Base-by-base conservation (phyloP, 371 early-diverging fungal species). In the Rhizopus arrhizus region DNA sequence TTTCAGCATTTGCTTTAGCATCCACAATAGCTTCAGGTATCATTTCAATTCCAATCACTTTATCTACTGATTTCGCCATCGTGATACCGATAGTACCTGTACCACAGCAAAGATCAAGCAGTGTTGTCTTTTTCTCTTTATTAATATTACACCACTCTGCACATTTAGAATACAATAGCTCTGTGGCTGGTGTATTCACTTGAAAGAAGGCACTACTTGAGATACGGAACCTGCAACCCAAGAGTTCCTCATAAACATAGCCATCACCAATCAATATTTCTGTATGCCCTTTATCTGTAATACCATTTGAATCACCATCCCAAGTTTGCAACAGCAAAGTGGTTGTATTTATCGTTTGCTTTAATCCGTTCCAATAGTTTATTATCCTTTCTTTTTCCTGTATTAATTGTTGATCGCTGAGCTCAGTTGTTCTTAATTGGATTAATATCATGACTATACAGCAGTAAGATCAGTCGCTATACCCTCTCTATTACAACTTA, bases 21-120 rank as follows among this genome's bases (percentile, higher is more conserved):
- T 93, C 92, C 3, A 84, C 80, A 58, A 95, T 76, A 9, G 95
- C 93, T 31, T 83, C 81, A 13, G 73, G 65, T 22, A 85, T 75
- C 65, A 93, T 78, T 59, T 95, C 95, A 36, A 93, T 79, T 5
- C 93, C 95, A 61, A 92, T 64, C 10, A 95, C 91, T 22, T 76
- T 68, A 52, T 87, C 85, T 8, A 91, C 87, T 5, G 66, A 68
- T 45, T 77, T 65, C 2, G 93, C 88, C 86, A 92, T 83, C 11
- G 86, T 84, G 45, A 93, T 85, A 22, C 95, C 95, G 66, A 95
- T 93, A 9, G 92, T 91, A 31, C 94, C 94, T 5, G 93, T 92
- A 28, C 95, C 95, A 72, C 93, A 93, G 74, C 95, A 95, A 15
- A 95, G 71, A 66, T 93, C 94, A 29, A 93, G 70, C 28, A 91